Evolutionary conservation across 2,329 filamentous ascomycete genomes (phyloP).

Genomic region (Aspergillus fijiensis): DNA sequence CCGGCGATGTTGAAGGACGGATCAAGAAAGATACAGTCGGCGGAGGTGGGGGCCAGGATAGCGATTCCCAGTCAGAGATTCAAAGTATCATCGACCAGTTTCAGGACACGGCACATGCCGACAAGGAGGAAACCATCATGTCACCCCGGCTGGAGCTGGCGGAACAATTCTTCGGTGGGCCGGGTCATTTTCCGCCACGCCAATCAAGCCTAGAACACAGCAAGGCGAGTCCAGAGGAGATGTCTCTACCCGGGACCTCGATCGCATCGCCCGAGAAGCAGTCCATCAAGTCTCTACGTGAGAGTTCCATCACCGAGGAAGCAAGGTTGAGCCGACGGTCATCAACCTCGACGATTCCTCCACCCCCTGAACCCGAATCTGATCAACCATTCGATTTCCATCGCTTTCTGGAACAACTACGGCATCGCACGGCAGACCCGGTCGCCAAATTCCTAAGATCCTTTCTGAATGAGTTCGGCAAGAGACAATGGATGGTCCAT

Average conservation of each 20-base stretch:
- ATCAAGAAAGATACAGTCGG: slow-evolving; percentile 52
- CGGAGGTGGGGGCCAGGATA: slow-evolving; percentile 61
- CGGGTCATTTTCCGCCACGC: slow-evolving; percentile 72
- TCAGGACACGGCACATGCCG: slow-evolving; percentile 69
- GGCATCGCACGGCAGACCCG: slow-evolving; percentile 95
- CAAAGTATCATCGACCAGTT: slow-evolving; percentile 99
- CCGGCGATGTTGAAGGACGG: slow-evolving; percentile 24
- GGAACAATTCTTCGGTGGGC: slow-evolving; percentile 70
- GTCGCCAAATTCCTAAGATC: slow-evolving; percentile 94
- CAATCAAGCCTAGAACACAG: slow-evolving; percentile 82
- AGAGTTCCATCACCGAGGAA: slow-evolving; percentile 27
- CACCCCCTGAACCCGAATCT: slow-evolving; percentile 77
- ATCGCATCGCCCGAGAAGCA: slow-evolving; percentile 20
- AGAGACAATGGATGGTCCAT: slow-evolving; percentile 99
- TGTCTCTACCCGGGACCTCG: slow-evolving; percentile 18
- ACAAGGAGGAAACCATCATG: slow-evolving; percentile 81
- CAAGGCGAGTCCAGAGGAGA: slow-evolving; percentile 41
- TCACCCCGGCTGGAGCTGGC: slow-evolving; percentile 80
- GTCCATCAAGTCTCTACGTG: slow-evolving; percentile 25
- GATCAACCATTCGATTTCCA: slow-evolving; percentile 94
- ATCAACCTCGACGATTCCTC: slow-evolving; percentile 50
- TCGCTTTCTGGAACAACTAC: slow-evolving; percentile 89
- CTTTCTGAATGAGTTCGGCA: slow-evolving; percentile 90
- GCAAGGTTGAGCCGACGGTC: slow-evolving; percentile 31
- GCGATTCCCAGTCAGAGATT: slow-evolving; percentile 78